Conservation (phyloP, 139 green algal species). For the Micromonas commoda region DNA sequence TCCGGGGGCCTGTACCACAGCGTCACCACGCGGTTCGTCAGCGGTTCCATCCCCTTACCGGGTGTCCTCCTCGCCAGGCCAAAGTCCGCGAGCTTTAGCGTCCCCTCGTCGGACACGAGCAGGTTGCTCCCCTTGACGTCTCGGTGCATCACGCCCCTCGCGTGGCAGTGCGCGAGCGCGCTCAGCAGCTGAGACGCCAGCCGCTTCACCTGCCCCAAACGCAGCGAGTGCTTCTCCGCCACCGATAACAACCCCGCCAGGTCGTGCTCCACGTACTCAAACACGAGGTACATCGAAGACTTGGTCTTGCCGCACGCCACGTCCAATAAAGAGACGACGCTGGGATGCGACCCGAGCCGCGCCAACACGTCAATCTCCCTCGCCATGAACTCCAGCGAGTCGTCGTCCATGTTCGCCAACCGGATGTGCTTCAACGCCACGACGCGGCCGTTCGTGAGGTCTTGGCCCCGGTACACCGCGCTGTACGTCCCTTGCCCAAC, state of each 20-base stretch:
- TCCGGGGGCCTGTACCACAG: constrained; percentile 47
- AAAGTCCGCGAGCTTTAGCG: constrained; percentile 51
- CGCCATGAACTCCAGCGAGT: too few relatives aligned
- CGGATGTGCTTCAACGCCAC: too few relatives aligned
- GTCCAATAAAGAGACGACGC: constrained; percentile 41
- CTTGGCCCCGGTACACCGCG: too few relatives aligned
- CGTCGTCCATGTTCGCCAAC: too few relatives aligned
- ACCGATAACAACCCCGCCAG: constrained; percentile 44
- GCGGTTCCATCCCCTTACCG: background rate
- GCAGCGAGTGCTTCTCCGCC: background rate
- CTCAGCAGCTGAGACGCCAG: constrained; percentile 49
- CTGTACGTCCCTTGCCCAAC: too few relatives aligned
- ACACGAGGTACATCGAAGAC: constrained; percentile 39
- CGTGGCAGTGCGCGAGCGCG: constrained; percentile 45
- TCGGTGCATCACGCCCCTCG: constrained; percentile 47
- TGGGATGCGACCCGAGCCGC: constrained; percentile 41
- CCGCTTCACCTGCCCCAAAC: constrained; percentile 46
- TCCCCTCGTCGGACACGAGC: constrained; percentile 39
- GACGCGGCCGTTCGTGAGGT: too few relatives aligned
- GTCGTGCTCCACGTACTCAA: constrained; percentile 47
- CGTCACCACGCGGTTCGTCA: constrained; percentile 19
- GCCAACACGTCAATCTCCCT: too few relatives aligned
- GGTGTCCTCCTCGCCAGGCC: constrained; percentile 37
- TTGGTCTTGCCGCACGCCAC: constrained; percentile 43
- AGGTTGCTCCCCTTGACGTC: constrained; percentile 52